Evolutionary conservation across 805 yeast species (phyloP).

Genomic region (Lipomyces sp.): DNA sequence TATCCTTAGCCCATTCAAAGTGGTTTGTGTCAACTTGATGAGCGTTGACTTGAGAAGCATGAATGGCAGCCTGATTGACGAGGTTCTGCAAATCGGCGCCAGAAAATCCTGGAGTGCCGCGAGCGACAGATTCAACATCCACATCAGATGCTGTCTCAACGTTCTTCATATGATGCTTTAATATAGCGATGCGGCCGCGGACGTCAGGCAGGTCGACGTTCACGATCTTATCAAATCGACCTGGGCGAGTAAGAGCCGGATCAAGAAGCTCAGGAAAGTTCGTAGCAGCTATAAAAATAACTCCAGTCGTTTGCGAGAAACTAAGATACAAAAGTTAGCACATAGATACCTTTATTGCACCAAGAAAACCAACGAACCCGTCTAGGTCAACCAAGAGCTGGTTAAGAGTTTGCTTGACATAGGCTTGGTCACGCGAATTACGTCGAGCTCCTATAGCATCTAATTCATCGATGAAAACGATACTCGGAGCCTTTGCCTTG

Average conservation of each 20-base stretch:
- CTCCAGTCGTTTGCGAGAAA: constrained; percentile 84
- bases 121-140: constrained; percentile 86
- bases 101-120: constrained; percentile 98
- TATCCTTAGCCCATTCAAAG: constrained; percentile 99
- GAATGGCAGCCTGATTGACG: constrained; percentile 97
- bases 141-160: constrained; percentile 85
- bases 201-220: constrained; percentile 97
- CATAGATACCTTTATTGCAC: background rate
- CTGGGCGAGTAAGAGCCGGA: constrained; percentile 97
- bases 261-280: constrained; percentile 97
- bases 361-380: constrained; percentile 53
- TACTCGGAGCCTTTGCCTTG: constrained; percentile 93
- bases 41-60: constrained; percentile 92
- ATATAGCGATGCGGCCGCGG: constrained; percentile 91
- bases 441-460: constrained; percentile 99
- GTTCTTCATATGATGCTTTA: constrained; percentile 88
- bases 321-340: constrained; percentile 39
- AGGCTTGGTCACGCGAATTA: constrained; percentile 96
- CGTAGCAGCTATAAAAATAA: constrained; percentile 96
- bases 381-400: constrained; percentile 95
- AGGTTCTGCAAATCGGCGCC: constrained; percentile 97
- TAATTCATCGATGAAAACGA: constrained; percentile 94
- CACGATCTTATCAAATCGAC: constrained; percentile 95
- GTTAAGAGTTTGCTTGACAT: constrained; percentile 95
- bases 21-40: constrained; percentile 87